phyloP scores from a whole-genome alignment of 768 basidiomycete species.

The Lepiota brunneoincarnata region DNA sequence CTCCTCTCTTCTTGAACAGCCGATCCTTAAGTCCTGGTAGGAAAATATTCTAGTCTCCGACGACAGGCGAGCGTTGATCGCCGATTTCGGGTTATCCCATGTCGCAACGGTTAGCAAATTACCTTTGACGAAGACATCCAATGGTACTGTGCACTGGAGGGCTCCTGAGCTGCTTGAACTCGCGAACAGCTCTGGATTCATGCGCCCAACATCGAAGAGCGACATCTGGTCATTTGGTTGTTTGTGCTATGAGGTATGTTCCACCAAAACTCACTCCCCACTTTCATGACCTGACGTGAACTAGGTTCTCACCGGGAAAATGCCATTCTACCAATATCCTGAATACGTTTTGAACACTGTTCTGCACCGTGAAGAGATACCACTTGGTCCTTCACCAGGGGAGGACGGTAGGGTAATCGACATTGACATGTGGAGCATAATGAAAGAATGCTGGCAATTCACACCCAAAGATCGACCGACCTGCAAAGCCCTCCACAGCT shows the following conservation, averaged over 20 bases:
- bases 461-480: too few species aligned
- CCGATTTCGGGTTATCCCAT: constrained; percentile 2
- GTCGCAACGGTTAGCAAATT: background rate
- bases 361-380: too few species aligned
- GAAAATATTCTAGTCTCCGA: background rate
- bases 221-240: constrained; percentile 5
- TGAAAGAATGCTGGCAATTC: too few species aligned
- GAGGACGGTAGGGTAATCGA: too few species aligned
- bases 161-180: constrained; percentile 5
- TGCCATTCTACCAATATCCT: too few species aligned
- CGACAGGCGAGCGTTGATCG: background rate
- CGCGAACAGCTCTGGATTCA: background rate
- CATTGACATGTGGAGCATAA: too few species aligned
- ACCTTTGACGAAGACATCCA: background rate
- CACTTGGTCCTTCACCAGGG: too few species aligned
- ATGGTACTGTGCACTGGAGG: background rate
- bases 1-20: background rate
- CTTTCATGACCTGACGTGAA: too few species aligned
- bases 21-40: background rate
- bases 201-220: background rate
- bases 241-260: constrained; percentile 1
- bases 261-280: too few species aligned
- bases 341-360: too few species aligned
- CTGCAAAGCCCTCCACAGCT: too few species aligned
- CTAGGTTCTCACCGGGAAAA: too few species aligned